Evolutionary conservation across 306 rosid genomes (phyloP), one percentile per base, ranked within the genome.

Genomic region (Betula pendula): DNA sequence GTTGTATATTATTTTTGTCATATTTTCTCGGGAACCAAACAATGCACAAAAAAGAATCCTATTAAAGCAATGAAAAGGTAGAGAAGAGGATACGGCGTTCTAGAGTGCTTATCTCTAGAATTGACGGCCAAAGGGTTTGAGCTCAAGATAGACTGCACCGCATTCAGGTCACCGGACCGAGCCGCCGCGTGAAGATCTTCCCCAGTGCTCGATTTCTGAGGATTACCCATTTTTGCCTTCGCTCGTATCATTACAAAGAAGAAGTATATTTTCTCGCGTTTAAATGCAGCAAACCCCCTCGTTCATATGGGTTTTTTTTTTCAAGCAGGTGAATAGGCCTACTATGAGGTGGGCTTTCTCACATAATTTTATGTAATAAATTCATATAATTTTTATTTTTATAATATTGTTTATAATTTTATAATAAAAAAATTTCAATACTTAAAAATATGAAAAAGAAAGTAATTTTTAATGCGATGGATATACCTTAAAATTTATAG

Each of bases 11-110:
- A 3, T 45, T 9, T 38, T 13, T 45, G 49, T 45, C 49, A 45
- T 2, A 68, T 20, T 45, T 24, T 16, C 55, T 6, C 8, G 14
- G 45, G 68, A 47, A 56, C 44, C 47, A 55, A 76, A 25, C 31
- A 65, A 53, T 25, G 24, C 12, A 16, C 73, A 20, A 6, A 1
- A 2, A 20, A 29, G 42, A 50, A 68, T 35, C 14, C 29, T 33
- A 62, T 31, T 29, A 53, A 58, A 72, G 58, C 24, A 58, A 65
- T 4, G 3, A 71, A 19, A 27, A 8, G 19, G 33, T n/a, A 13
- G 4, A 42, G 27, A 38, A 35, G 66, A 89, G 97, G 98, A 93
- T 91, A 93, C 98, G 98, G 96, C 70, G 98, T 93, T 80, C 98
- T 77, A 67, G 97, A 93, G 87, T 88, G 98, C 87, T 89, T 90